Base-by-base conservation (phyloP, 345 rosid genomes). In the Gossypium longicalyx region DNA sequence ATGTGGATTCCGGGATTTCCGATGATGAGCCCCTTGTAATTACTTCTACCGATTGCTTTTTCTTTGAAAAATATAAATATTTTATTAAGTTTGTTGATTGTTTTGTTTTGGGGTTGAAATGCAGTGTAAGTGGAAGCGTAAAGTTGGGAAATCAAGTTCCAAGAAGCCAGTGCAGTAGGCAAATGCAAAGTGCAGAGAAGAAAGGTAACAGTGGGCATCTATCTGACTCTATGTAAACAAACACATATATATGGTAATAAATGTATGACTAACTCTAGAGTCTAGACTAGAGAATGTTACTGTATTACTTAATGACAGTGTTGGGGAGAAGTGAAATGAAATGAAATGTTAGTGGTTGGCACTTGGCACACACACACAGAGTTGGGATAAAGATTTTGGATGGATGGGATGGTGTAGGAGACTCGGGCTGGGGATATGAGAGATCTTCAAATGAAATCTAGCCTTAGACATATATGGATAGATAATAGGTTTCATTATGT, bases 21-120 rank as follows among this genome's bases (percentile, higher is more conserved):
- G 99, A 95, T 58, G 90, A 91, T 74, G 99, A 92, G 83, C 93
- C 98, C 72, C 97, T 95, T 77, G 99, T 95, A 94, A 78, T 16
- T 74, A 53, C 74, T 57, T 71, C 65, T 49, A 34, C 12, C 79
- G 47, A 11, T 61, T 3, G 1, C 8, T 22, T 54, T 34, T 68
- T 25, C 57, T 70, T 43, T 23, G 60, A n/a, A 6, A 6, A 17
- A 9, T 54, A n/a, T 54, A 54, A 60, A 16, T 38, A 48, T 44
- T 71, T 44, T 63, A 74, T 27, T 63, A 76, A 74, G 41, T 74
- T 70, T 56, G 73, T 66, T 64, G 49, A 13, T 63, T 20, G 52
- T 5, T 71, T 17, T 76, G 63, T 60, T 45, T 1, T 20, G 29
- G 12, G 61, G 1, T 19, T 76, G 59, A 76, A 54, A 53, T 80